Percentiles rank a stretch among this genome's conserved stretches.
phyloP scores from a whole-genome alignment of 2,329 filamentous ascomycete genomes.

The Alternaria tenuissima region DNA sequence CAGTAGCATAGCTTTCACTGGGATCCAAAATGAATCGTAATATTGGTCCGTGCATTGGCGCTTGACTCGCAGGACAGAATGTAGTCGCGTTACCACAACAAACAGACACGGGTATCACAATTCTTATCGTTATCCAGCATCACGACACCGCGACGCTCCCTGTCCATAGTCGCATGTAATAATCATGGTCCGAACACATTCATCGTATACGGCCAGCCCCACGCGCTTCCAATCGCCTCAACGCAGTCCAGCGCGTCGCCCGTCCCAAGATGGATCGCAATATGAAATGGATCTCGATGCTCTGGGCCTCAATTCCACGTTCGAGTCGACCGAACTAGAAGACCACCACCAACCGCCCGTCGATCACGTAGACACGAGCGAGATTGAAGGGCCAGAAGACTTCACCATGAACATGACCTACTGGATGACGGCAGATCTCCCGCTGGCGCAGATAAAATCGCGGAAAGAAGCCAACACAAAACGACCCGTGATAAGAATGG shows the following conservation, averaged over 20 bases:
- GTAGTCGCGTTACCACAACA: conserved; percentile 31
- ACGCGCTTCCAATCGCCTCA: conserved; percentile 41
- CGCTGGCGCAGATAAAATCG: conserved; percentile 40
- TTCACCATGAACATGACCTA: conserved; percentile 56
- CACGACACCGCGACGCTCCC: not conserved
- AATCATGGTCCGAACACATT: conserved; percentile 44
- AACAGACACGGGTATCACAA: conserved; percentile 25
- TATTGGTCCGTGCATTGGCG: conserved; percentile 6
- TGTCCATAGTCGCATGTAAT: conserved; percentile 17
- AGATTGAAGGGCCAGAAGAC: conserved; percentile 53
- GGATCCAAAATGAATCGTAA: not conserved
- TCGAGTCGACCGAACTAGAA: conserved; percentile 45
- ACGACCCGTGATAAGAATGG: conserved; percentile 26
- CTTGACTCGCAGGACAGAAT: conserved; percentile 11
- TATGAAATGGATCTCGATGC: conserved; percentile 53
- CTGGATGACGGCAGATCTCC: conserved; percentile 52
- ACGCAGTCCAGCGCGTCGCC: conserved; percentile 38
- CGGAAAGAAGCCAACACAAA: conserved; percentile 40
- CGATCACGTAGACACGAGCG: conserved; percentile 51
- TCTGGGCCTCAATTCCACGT: conserved; percentile 46
- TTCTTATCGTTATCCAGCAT: conserved; percentile 28
- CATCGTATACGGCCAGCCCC: conserved; percentile 47
- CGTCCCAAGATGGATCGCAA: conserved; percentile 45
- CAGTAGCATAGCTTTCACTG: not conserved
- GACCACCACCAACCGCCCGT: conserved; percentile 38